Conservation (phyloP, 257 asterid genomes). For the Knoxia roxburghii region DNA sequence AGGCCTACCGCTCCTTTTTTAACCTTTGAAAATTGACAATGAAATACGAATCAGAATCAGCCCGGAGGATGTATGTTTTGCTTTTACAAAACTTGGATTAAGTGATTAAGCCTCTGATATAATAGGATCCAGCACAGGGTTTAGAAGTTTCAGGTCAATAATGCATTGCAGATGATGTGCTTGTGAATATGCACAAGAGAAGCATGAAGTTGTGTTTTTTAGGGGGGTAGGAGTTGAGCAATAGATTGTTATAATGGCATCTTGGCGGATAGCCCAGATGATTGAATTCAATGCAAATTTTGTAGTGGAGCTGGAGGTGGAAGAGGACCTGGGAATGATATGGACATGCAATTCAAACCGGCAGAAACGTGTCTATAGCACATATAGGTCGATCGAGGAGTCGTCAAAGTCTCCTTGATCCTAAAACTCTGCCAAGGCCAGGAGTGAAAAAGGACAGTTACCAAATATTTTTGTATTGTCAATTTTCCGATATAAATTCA, state of each 20-base stretch:
- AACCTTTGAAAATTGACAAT: not conserved
- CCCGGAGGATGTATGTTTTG: not conserved
- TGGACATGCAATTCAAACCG: not conserved
- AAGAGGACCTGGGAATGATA: not conserved
- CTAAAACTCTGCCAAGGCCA: conserved; percentile 1
- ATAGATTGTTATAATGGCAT: too few species aligned
- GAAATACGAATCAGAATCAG: not conserved
- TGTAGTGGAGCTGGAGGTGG: too few species aligned
- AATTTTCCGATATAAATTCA: not conserved
- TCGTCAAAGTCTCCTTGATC: conserved; percentile 3
- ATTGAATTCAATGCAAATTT: too few species aligned
- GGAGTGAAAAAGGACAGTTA: not conserved
- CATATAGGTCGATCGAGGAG: conserved; percentile 1
- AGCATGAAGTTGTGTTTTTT: too few species aligned
- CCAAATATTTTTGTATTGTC: conserved; percentile 5
- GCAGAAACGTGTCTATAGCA: not conserved
- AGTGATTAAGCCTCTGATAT: not conserved
- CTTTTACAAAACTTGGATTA: not conserved
- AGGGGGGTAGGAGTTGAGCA: too few species aligned
- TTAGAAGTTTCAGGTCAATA: too few species aligned
- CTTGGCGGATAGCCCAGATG: too few species aligned
- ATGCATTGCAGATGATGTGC: too few species aligned
- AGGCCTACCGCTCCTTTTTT: too few species aligned
- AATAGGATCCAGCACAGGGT: too few species aligned
- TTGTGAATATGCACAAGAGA: too few species aligned